Base-by-base conservation (phyloP, 2,329 filamentous ascomycete species). In the Fusarium odoratissimum region DNA sequence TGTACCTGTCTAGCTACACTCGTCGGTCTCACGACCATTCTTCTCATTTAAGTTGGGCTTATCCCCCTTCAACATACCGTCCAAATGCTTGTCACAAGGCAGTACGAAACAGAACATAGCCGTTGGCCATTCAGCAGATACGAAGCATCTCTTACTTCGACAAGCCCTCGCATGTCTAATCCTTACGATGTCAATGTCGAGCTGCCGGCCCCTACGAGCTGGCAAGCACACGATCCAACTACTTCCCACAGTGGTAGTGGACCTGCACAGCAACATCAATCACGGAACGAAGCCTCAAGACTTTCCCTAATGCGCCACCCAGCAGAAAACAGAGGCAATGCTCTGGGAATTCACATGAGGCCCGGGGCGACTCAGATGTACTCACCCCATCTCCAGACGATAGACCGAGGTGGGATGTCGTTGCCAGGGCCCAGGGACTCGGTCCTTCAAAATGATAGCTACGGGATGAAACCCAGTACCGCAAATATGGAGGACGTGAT, bases 341-440 rank as follows among this genome's bases (percentile, higher is more conserved):
- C 87, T 35, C 85, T 94, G 51, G 90, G 90, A 35, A 85, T 94
- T 73, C 93, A 92, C 67, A 89, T 91, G 11, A 89, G 91, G 76
- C 87, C 91, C 88, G 76, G 46, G 37, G 14, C 42, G 54, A 45
- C 61, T 25, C 57, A 65, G 17, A 35, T 64, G 46, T 71, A 70
- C 48, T 35, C 59, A 25, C 56, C 58, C 40, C 48, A 59, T 40
- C 23, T 61, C 30, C 44, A 46, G 23, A 44, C 45, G 31, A 25
- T 42, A 38, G 45, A 71, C 19, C 71, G 71, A 10, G 44, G 51
- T 33, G 55, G 59, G 30, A 33, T 59, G 12, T 44, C 60, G 6
- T 51, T 56, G 30, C 60, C 71, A 16, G 71, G 52, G 31, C 45
- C 55, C 49, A 59, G 56, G 19, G 60, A 55, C 46, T 62, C 59